Percentiles rank a stretch among this genome's conserved stretches.
Conservation (phyloP, 1,139 yeast genomes). For the Yamadazyma membranifaciens region DNA sequence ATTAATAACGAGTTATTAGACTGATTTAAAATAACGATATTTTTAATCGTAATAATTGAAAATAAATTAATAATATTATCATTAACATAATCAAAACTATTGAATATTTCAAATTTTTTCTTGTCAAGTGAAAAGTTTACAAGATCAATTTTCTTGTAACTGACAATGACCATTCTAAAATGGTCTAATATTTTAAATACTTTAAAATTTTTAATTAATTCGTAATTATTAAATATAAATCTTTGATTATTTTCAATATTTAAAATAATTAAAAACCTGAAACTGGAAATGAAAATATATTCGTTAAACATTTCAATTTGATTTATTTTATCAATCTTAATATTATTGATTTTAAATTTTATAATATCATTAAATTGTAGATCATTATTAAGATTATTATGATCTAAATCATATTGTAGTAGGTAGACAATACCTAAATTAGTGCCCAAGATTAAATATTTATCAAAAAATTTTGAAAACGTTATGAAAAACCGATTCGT, state of each 20-base stretch:
- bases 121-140: slow-evolving; percentile 8
- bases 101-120: slow-evolving; percentile 9
- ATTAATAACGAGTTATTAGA: slow-evolving; percentile 13
- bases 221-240: slow-evolving; percentile 10
- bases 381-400: slow-evolving; percentile 7
- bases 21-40: slow-evolving; percentile 14
- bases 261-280: slow-evolving; percentile 14
- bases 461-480: slow-evolving; percentile 14
- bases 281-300: slow-evolving; percentile 15
- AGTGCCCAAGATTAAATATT: slow-evolving; percentile 15
- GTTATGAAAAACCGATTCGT: slow-evolving; percentile 15
- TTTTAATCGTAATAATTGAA: slow-evolving; percentile 13
- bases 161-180: slow-evolving; percentile 12
- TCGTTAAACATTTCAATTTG: slow-evolving; percentile 13
- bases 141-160: slow-evolving; percentile 11
- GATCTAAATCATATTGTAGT: slow-evolving; percentile 1
- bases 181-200: slow-evolving; percentile 10
- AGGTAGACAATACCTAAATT: slow-evolving; percentile 16
- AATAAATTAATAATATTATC: slow-evolving; percentile 16
- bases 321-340: slow-evolving; percentile 15
- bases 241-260: slow-evolving; percentile 12
- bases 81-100: slow-evolving; percentile 12
- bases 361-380: slow-evolving; percentile 13
- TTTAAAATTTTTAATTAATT: slow-evolving; percentile 15
- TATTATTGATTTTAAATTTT: slow-evolving; percentile 15